Evolutionary conservation across 2,329 filamentous ascomycete genomes (phyloP), one percentile per base, ranked within the genome.

Genomic region (Didymellaceae sp.): DNA sequence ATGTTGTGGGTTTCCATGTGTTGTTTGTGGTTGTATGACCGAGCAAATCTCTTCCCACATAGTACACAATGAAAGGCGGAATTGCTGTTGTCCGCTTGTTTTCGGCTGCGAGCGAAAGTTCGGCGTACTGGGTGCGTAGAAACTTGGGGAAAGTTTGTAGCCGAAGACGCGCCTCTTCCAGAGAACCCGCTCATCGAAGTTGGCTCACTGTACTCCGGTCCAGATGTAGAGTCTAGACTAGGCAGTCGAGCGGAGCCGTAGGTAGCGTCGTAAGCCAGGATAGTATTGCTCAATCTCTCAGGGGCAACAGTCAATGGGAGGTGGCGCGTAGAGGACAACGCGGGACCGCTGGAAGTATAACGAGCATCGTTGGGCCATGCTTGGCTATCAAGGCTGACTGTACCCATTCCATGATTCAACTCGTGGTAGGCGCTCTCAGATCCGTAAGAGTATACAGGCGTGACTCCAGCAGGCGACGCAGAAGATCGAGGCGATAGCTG

Each of bases 1-100:
- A 89, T 85, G 66, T 94, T 86, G 67, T 96, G 91, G 1, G 86
- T 92, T 66, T 92, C 87, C 80, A 92, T 82, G 70, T 96, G 91
- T 22, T 90, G 88, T 66, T 89, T 91, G 75, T 87, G 90, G 74
- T 96, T 96, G 77, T 93, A 95, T 63, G 85, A 87, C 55, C 91
- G 81, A 58, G 89, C 90, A 70, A 96, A 96, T 13, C 87, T 82
- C 70, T 88, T 90, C 6, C 87, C 86, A 66, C 91, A 96, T 2
- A 86, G 79, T 51, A 85, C 80, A 67, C 91, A 96, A 56, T 45
- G 49, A 83, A 80, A 71, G 84, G 88, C 61, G 86, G 62, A 55
- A 11, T 45, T 43, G 13, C 46, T 43, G 28, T 54, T 57, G 26
- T 62, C 51, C 4, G 61, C 63, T 17, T 63, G 53, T 37, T 57